Evolutionary conservation across 2,329 filamentous ascomycete species (phyloP).

Genomic region (Alternaria gaisen): DNA sequence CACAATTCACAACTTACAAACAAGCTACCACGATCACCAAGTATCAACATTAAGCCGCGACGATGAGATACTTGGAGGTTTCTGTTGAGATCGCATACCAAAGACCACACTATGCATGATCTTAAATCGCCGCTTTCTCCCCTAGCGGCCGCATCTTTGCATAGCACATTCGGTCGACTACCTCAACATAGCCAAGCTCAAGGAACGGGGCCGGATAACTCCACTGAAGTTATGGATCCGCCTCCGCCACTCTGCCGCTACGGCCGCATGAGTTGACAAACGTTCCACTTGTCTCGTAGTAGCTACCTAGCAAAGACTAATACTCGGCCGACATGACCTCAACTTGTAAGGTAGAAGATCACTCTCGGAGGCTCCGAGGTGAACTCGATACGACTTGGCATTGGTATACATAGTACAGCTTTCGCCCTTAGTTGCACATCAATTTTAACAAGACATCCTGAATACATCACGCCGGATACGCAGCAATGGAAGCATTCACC

Average conservation of each 20-base stretch:
- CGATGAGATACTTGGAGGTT: not conserved
- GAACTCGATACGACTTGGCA: not conserved
- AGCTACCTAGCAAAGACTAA: not conserved
- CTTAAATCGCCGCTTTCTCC: not conserved
- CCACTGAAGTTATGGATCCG: not conserved
- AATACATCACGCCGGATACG: not conserved
- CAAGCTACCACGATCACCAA: not conserved
- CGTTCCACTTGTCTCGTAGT: not conserved
- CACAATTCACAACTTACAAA: not conserved
- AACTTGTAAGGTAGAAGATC: not conserved
- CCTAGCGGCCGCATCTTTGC: conserved; percentile 1
- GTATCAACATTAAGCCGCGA: not conserved
- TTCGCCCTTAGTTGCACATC: not conserved
- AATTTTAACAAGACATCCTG: not conserved
- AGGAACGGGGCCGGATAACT: not conserved
- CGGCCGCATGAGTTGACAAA: not conserved
- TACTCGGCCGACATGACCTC: not conserved
- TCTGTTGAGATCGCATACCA: not conserved
- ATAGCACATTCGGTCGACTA: not conserved
- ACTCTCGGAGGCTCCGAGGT: not conserved
- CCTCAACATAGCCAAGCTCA: conserved; percentile 1
- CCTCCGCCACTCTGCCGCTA: not conserved
- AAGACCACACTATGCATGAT: not conserved
- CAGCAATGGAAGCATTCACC: conserved; percentile 38
- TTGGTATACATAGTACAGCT: not conserved